A percentile compares a stretch with the other conserved stretches of the same genome.
These are phyloP conservation scores for Candida wancherniae DNA, from an alignment of 805 yeast genomes.

Conservation along the genomic window DNA sequence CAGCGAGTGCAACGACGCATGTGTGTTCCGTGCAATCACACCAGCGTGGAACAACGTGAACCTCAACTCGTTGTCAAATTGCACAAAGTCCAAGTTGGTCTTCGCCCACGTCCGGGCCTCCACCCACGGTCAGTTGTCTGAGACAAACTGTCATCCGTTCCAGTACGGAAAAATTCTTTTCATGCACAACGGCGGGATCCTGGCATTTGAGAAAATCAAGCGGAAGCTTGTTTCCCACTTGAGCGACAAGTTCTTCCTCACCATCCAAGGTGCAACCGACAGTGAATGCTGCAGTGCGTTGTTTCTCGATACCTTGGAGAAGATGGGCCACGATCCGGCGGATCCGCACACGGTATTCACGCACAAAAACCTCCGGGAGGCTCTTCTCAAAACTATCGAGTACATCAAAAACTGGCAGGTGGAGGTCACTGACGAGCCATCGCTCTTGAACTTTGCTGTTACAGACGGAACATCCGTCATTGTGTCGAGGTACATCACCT, in stretches of 20 bases:
- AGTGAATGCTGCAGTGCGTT: conserved; percentile 93
- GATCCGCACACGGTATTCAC: conserved; percentile 34
- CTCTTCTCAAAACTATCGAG: conserved; percentile 69
- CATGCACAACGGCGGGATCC: conserved; percentile 95
- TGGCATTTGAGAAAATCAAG: conserved; percentile 70
- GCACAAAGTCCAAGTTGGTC: conserved; percentile 77
- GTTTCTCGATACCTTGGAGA: conserved; percentile 68
- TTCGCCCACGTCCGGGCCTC: conserved; percentile 97
- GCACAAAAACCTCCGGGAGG: conserved; percentile 57
- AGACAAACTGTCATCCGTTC: conserved; percentile 97
- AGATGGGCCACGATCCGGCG: conserved; percentile 70
- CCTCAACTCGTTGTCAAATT: conserved; percentile 76
- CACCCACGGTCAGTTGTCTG: conserved; percentile 89
- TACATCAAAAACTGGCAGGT: conserved; percentile 76
- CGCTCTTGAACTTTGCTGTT: conserved; percentile 86
- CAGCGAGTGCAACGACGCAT: conserved; percentile 59
- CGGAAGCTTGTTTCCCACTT: conserved; percentile 66
- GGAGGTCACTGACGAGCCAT: conserved; percentile 59
- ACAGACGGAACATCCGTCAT: conserved; percentile 89
- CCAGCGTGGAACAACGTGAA: conserved; percentile 98
- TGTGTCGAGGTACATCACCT: conserved; percentile 82
- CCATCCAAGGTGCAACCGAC: conserved; percentile 91
- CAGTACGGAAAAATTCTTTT: conserved; percentile 82
- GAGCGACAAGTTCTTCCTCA: conserved; percentile 72
- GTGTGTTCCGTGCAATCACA: conserved; percentile 90